Evolutionary conservation across 495 filamentous ascomycete species (phyloP), one percentile per base, ranked within the genome.

Genomic region (Aspergillus cristatus): DNA sequence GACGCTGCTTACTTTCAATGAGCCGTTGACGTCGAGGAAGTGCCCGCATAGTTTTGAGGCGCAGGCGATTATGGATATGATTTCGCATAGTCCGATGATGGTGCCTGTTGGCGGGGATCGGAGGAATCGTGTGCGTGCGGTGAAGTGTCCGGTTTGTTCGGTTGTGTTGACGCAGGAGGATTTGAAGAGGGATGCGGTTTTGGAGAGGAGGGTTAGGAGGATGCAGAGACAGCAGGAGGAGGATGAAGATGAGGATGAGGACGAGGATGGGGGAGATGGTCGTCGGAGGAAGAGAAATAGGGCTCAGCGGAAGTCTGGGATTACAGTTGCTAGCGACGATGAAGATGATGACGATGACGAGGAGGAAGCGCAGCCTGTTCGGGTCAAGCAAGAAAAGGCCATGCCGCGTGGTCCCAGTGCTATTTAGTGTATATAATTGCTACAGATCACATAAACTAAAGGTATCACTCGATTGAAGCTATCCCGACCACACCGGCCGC

Each of bases 31-130:
- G n/a, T 86, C 76, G 56, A 71, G 60, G 3, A 81, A 82, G 46
- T 95, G 88, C 63, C 78, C 73, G 7, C 88, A 95, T 54, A 84
- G 73, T 7, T 94, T 94, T 56, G 82, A 95, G 58, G 80, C 75
- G 46, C 47, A 59, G 2, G 84, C 84, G 5, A 85, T 94, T 39
- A 18, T 74, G 25, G 65, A 73, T 11, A 81, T 84, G 61, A 73
- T 93, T 25, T 33, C 47, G 3, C 39, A 45, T 14, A 72, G 62
- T 34, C 6, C 18, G 14, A 46, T 42, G 4, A 53, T 44, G 1
- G 35, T 59, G 5, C 51, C 58, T 45, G 66, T 30, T 11, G 10
- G 14, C 30, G 6, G 14, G 33, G 2, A 37, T 42, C 3, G 25
- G 7, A 39, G 36, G 13, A 37, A 39, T 10, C 43, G 53, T 10